Evolutionary conservation across 768 basidiomycete genomes (phyloP).

Genomic region (Nidularia sp.): DNA sequence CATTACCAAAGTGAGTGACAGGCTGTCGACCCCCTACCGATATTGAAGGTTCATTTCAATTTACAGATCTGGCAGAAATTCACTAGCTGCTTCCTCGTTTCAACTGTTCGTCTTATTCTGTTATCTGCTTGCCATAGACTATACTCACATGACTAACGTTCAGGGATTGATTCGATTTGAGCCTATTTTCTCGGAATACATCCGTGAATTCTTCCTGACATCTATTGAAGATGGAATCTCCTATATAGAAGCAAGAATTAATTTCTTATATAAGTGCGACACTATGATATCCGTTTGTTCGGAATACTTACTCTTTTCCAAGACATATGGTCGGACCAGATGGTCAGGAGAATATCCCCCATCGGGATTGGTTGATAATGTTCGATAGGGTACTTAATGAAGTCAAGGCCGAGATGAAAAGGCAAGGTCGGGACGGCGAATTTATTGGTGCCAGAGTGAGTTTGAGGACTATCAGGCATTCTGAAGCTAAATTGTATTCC

Average conservation of each 20-base stretch:
- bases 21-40: not conserved
- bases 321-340: conserved; percentile 52
- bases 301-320: not conserved
- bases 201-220: conserved; percentile 57
- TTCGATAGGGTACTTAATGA: conserved; percentile 50
- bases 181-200: conserved; percentile 58
- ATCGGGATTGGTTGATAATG: conserved; percentile 53
- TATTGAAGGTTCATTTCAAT: not conserved
- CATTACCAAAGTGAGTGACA: conserved; percentile 46
- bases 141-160: not conserved
- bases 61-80: conserved; percentile 77
- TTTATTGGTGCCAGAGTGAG: conserved; percentile 65
- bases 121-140: not conserved
- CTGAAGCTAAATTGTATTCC: not conserved
- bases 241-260: conserved; percentile 66
- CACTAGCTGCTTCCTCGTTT: conserved; percentile 43
- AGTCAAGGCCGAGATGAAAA: conserved; percentile 46
- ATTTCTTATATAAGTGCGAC: conserved; percentile 54
- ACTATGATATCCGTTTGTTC: not conserved
- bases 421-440: conserved; percentile 50
- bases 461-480: not conserved
- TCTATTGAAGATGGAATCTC: conserved; percentile 69
- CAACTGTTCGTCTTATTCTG: conserved; percentile 30
- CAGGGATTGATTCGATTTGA: conserved; percentile 45
- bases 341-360: conserved; percentile 53